Conservation (phyloP, 192 early-diverging fungal species). For the Coemansia sp. region DNA sequence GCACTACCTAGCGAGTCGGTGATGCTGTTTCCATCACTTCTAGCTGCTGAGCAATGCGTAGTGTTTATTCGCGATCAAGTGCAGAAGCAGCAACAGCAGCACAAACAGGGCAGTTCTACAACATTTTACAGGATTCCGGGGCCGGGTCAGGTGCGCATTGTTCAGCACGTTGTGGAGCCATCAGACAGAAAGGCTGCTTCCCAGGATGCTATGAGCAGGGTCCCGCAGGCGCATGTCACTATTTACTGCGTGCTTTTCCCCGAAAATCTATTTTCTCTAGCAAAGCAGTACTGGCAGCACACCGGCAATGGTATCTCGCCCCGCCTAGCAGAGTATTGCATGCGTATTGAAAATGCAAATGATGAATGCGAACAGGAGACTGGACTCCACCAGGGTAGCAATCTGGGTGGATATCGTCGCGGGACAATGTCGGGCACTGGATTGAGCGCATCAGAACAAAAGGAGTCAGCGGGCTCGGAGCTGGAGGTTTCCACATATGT, state of each 20-base stretch:
- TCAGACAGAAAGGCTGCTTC: conserved; percentile 42
- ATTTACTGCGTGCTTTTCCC: conserved; percentile 77
- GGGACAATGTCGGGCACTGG: not conserved
- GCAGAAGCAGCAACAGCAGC: conserved; percentile 32
- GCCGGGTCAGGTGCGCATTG: conserved; percentile 43
- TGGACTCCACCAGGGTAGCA: conserved; percentile 3
- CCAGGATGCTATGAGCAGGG: conserved; percentile 42
- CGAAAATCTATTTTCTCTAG: conserved; percentile 61
- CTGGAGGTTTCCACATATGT: conserved; percentile 61
- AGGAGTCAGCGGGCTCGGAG: conserved; percentile 21
- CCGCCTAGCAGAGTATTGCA: conserved; percentile 79
- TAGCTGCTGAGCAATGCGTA: conserved; percentile 59
- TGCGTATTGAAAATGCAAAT: conserved; percentile 67
- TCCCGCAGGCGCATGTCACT: conserved; percentile 54
- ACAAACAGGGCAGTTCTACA: conserved; percentile 1
- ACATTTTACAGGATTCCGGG: conserved; percentile 13
- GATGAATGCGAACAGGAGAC: conserved; percentile 33
- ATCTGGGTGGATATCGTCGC: conserved; percentile 5
- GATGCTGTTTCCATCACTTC: conserved; percentile 73
- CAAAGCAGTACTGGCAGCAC: conserved; percentile 98
- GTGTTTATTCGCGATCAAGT: conserved; percentile 49
- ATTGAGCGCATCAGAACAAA: not conserved
- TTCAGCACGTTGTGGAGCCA: conserved; percentile 38
- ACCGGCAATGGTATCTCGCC: conserved; percentile 85
- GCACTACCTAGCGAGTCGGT: conserved; percentile 64